Percentiles rank a stretch among this genome's conserved stretches.
Conservation (phyloP, 2,329 filamentous ascomycete genomes). For the Talaromyces rugulosus region DNA sequence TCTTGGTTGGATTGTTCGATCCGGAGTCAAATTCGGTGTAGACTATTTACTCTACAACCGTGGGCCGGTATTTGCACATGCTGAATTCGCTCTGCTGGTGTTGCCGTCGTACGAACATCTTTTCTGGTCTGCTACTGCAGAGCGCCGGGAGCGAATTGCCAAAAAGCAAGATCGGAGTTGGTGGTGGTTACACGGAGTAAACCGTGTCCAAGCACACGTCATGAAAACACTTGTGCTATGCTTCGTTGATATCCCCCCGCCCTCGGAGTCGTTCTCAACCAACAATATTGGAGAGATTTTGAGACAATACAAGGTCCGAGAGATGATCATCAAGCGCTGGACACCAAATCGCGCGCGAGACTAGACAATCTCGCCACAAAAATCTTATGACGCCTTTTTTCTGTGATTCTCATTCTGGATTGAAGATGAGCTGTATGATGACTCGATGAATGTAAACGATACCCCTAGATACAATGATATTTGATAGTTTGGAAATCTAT, state of each 20-base stretch:
- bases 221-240: conserved; percentile 84
- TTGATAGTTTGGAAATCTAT: neutral
- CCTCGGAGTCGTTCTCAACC: conserved; percentile 42
- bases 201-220: conserved; percentile 84
- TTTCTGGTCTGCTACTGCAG: conserved; percentile 59
- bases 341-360: conserved; percentile 72
- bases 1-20: conserved; percentile 87
- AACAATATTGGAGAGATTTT: conserved; percentile 61
- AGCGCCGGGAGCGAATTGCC: conserved; percentile 50
- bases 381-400: neutral
- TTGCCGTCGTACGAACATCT: conserved; percentile 74
- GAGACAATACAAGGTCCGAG: conserved; percentile 68
- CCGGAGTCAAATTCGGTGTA: conserved; percentile 89
- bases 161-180: conserved; percentile 40
- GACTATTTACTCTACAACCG: conserved; percentile 94
- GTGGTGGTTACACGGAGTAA: conserved; percentile 72
- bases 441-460: conserved; percentile 12
- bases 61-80: conserved; percentile 90
- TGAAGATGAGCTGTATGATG: conserved; percentile 7
- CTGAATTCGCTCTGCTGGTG: conserved; percentile 84
- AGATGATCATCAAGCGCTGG: conserved; percentile 80
- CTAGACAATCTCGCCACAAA: conserved; percentile 26
- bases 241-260: conserved; percentile 85
- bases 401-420: neutral
- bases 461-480: conserved; percentile 5